Percentiles rank a stretch among this genome's conserved stretches.
phyloP scores from a whole-genome alignment of 1,284 basidiomycete genomes.

The Cryptococcus hybrid region DNA sequence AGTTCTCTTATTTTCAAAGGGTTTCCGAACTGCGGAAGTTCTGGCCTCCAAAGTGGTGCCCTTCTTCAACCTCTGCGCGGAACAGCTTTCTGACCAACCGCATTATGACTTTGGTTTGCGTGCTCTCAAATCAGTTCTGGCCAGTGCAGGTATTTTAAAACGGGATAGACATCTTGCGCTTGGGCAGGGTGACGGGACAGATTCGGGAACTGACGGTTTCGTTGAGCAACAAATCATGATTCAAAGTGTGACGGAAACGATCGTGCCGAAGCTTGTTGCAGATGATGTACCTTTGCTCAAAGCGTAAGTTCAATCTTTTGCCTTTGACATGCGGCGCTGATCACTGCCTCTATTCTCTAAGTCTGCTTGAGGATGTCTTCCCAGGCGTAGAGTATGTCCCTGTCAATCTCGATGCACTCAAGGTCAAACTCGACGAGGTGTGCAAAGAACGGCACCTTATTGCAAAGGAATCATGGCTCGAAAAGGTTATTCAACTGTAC shows the following conservation, averaged over 20 bases:
- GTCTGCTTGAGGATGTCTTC: constrained; percentile 95
- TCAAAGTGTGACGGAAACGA: constrained; percentile 98
- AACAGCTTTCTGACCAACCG: constrained; percentile 94
- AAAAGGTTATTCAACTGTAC: constrained; percentile 96
- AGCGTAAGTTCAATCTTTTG: constrained; percentile 57
- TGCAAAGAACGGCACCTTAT: constrained; percentile 84
- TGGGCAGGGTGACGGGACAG: constrained; percentile 16
- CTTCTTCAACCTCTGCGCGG: constrained; percentile 97
- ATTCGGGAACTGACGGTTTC: constrained; percentile 58
- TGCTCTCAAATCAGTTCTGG: constrained; percentile 93
- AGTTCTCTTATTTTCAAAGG: constrained; percentile 99
- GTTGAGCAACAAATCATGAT: constrained; percentile 97
- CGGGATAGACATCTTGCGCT: constrained; percentile 68
- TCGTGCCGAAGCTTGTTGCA: constrained; percentile 96
- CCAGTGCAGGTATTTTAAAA: constrained; percentile 96
- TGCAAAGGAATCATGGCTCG: constrained; percentile 83
- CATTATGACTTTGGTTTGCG: constrained; percentile 99
- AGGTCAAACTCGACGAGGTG: constrained; percentile 78
- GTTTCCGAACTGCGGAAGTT: constrained; percentile 94
- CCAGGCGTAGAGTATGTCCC: constrained; percentile 90
- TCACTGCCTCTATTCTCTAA: constrained; percentile 52
- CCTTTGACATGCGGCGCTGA: not conserved
- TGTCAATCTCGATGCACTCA: constrained; percentile 81
- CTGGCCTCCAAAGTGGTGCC: constrained; percentile 97
- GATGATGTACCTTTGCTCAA: constrained; percentile 94